These are phyloP conservation scores for Pleurotus eryngii DNA, from an alignment of 768 basidiomycete species.

Conservation along the genomic window DNA sequence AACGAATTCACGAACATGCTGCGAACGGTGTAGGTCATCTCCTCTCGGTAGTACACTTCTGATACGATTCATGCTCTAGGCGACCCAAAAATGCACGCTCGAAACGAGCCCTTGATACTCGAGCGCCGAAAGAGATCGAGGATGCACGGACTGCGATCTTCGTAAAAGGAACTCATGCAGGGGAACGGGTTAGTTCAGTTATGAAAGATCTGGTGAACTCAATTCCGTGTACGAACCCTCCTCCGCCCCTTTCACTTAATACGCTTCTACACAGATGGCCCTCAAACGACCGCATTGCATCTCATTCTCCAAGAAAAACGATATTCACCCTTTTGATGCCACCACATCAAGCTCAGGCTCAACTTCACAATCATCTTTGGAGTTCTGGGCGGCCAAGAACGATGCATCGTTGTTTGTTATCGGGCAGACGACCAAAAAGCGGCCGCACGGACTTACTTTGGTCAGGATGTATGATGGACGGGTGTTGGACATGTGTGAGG, in stretches of 20 bases:
- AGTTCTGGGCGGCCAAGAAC: slow-evolving; percentile 93
- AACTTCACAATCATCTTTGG: slow-evolving; percentile 55
- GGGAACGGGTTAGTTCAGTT: slow-evolving; percentile 71
- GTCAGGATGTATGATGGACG: slow-evolving; percentile 82
- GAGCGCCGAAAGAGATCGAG: slow-evolving; percentile 88
- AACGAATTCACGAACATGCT: background rate
- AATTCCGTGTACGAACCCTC: background rate
- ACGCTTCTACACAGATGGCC: slow-evolving; percentile 63
- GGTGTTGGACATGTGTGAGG: slow-evolving; percentile 92
- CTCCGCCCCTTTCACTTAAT: background rate
- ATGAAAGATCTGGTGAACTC: slow-evolving; percentile 85
- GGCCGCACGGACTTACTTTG: slow-evolving; percentile 83
- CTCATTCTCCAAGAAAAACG: slow-evolving; percentile 92
- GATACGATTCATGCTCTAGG: slow-evolving; percentile 21
- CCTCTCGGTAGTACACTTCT: background rate
- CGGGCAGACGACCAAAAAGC: slow-evolving; percentile 91
- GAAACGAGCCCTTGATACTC: slow-evolving; percentile 83
- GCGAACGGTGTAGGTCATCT: slow-evolving; percentile 16
- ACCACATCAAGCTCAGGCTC: slow-evolving; percentile 26
- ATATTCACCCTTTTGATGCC: slow-evolving; percentile 87
- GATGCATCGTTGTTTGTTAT: slow-evolving; percentile 90
- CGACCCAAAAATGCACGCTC: slow-evolving; percentile 97
- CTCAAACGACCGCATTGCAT: slow-evolving; percentile 90
- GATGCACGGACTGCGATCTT: slow-evolving; percentile 86
- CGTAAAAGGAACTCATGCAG: slow-evolving; percentile 83